These are phyloP conservation scores for Trichoderma brevicompactum DNA, from an alignment of 2,329 filamentous ascomycete species.

Conservation along the genomic window DNA sequence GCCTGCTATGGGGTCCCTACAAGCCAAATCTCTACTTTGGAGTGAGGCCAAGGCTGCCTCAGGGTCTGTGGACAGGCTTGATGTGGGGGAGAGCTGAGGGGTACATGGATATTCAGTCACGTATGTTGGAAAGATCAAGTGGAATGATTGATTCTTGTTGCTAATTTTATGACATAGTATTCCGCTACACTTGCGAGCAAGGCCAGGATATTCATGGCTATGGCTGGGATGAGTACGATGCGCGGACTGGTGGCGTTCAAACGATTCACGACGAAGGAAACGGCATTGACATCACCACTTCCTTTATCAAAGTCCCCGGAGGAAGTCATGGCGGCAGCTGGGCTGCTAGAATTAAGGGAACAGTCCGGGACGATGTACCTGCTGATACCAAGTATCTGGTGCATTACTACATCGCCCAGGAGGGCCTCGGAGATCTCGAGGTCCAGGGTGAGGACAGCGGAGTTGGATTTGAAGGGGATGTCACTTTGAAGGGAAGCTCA, in stretches of 20 bases:
- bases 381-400: conserved; percentile 73
- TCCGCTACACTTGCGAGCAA: conserved; percentile 95
- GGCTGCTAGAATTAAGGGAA: conserved; percentile 86
- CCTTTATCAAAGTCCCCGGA: conserved; percentile 90
- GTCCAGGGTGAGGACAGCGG: conserved; percentile 57
- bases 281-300: conserved; percentile 85
- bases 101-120: conserved; percentile 73
- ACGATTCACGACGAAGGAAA: conserved; percentile 91
- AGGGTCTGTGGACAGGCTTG: conserved; percentile 79
- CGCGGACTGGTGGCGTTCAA: conserved; percentile 82
- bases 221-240: conserved; percentile 97
- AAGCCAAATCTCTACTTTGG: conserved; percentile 94
- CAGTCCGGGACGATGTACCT: conserved; percentile 70
- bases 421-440: conserved; percentile 70
- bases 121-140: conserved; percentile 49
- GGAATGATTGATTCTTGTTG: background rate
- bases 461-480: conserved; percentile 59
- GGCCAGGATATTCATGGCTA: conserved; percentile 93
- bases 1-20: conserved; percentile 94
- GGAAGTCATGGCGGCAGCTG: conserved; percentile 86
- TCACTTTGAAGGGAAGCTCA: conserved; percentile 73
- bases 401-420: conserved; percentile 80
- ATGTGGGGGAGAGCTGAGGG: conserved; percentile 88
- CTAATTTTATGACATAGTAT: conserved; percentile 55
- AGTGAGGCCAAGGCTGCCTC: conserved; percentile 77